Conservation (phyloP, 306 rosid genomes). For the Boehmeria nivea region DNA sequence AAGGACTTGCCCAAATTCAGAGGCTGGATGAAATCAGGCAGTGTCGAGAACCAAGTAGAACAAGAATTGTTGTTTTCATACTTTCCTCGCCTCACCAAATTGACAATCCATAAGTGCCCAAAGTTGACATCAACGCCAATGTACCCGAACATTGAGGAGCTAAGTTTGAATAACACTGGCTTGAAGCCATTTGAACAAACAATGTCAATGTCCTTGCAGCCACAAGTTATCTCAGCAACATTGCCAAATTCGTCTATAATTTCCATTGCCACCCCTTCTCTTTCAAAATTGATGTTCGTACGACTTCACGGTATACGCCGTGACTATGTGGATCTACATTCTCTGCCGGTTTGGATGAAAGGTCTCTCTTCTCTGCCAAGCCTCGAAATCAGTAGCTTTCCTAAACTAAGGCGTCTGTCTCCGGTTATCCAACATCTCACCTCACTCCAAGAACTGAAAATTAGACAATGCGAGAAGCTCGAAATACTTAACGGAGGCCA, state of each 20-base stretch:
- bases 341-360: not conserved
- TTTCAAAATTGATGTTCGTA: no score
- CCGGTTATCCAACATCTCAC: slow-evolving; percentile 1
- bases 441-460: not conserved
- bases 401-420: not conserved
- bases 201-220: no score
- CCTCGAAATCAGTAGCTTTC: not conserved
- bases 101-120: not conserved
- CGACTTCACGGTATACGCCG: no score
- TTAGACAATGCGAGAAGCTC: not conserved
- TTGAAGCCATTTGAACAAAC: not conserved
- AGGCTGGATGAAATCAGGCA: not conserved
- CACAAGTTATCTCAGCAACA: not conserved
- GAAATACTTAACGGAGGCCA: not conserved
- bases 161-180: not conserved
- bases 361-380: not conserved
- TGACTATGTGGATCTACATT: not conserved
- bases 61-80: not conserved
- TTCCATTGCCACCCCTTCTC: no score
- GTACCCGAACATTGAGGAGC: not conserved
- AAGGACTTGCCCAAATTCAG: not conserved
- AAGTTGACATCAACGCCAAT: not conserved
- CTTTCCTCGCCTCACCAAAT: not conserved
- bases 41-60: no score
- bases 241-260: no score